These are phyloP conservation scores for Thielaviopsis populi DNA, from an alignment of 2,329 filamentous ascomycete species.

Conservation along the genomic window DNA sequence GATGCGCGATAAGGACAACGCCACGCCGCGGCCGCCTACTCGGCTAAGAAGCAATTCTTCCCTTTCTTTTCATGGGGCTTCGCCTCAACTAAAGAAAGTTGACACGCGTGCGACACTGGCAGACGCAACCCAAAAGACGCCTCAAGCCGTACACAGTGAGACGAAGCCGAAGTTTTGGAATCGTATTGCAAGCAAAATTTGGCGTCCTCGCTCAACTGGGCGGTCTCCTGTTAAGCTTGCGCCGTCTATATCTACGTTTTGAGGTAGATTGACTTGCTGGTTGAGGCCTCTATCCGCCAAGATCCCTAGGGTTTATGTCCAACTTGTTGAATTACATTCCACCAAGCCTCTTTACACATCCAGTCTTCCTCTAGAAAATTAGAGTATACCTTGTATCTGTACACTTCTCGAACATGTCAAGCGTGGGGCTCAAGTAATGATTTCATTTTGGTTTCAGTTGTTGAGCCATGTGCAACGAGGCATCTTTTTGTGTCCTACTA, in stretches of 20 bases:
- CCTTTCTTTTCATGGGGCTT: background rate
- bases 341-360: too few relatives aligned
- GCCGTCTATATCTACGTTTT: background rate
- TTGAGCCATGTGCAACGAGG: background rate
- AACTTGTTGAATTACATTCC: background rate
- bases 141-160: constrained; percentile 6
- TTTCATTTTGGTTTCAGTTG: background rate
- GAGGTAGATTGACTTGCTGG: background rate
- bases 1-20: constrained; percentile 6
- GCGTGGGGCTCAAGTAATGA: background rate
- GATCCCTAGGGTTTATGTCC: background rate
- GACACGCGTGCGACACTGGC: background rate
- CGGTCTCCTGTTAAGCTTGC: background rate
- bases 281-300: background rate
- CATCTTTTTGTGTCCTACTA: background rate
- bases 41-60: constrained; percentile 3
- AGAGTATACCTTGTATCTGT: background rate
- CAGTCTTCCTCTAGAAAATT: too few relatives aligned
- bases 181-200: constrained; percentile 12
- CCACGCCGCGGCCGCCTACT: constrained; percentile 3
- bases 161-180: constrained; percentile 12
- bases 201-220: background rate
- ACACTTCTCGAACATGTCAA: background rate
- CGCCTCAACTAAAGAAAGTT: background rate
- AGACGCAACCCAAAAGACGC: background rate